Conservation (phyloP, 768 basidiomycete genomes). For the Calocera cornea region DNA sequence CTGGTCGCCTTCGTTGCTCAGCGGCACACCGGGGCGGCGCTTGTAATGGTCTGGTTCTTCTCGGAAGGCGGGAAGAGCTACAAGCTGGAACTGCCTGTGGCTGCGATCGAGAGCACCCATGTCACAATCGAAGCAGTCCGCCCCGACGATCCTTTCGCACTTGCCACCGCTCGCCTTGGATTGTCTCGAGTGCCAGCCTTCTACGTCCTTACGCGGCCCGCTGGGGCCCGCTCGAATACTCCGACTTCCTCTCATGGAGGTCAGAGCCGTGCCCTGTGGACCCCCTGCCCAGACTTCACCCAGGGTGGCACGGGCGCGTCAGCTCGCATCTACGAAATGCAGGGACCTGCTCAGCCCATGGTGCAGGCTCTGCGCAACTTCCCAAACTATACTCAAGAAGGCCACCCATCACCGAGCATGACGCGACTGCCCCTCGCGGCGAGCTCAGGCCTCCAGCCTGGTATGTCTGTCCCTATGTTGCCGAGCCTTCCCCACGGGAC, state of each 20-base stretch:
- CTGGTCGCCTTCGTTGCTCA: neutral
- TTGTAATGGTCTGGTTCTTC: conserved; percentile 1
- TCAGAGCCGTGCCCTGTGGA: neutral
- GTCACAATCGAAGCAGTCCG: neutral
- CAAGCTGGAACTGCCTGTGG: neutral
- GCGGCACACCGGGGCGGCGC: neutral
- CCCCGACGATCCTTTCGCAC: neutral
- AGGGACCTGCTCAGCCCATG: neutral
- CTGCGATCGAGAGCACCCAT: neutral
- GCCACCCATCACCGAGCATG: neutral
- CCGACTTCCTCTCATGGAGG: neutral
- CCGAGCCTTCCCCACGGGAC: neutral
- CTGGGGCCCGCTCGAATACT: neutral
- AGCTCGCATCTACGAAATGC: neutral
- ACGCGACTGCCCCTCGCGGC: neutral
- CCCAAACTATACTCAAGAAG: neutral
- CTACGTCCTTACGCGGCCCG: neutral
- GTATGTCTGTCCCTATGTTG: neutral
- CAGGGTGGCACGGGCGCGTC: neutral
- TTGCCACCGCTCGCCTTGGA: neutral
- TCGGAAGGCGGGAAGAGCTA: neutral
- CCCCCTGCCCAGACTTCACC: neutral
- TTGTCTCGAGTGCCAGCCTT: neutral
- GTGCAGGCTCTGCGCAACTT: neutral
- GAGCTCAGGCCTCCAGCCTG: neutral